Conservation (phyloP, 2,329 filamentous ascomycete species). For the Fusarium hostae region DNA sequence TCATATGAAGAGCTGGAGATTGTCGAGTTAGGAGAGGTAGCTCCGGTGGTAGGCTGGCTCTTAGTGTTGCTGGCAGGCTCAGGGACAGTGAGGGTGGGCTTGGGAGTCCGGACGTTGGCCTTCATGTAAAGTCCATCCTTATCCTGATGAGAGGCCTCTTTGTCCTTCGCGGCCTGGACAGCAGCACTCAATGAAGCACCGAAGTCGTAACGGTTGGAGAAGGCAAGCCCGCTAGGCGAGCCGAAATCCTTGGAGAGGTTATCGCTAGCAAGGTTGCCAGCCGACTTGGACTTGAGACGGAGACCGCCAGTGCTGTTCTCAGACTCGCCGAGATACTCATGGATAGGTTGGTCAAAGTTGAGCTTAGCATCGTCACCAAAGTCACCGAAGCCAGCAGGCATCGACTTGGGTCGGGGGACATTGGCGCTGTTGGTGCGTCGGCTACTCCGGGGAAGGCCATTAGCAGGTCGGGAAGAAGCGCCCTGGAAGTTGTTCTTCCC, state of each 20-base stretch:
- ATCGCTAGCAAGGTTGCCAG: slow-evolving; percentile 70
- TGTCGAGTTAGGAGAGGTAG: slow-evolving; percentile 63
- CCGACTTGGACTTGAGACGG: slow-evolving; percentile 77
- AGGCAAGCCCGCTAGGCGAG: slow-evolving; percentile 75
- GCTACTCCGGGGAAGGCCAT: slow-evolving; percentile 74
- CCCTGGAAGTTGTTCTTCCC: slow-evolving; percentile 66
- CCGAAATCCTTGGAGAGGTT: slow-evolving; percentile 63
- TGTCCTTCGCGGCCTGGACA: slow-evolving; percentile 77
- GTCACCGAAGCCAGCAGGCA: slow-evolving; percentile 73
- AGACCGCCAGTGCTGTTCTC: slow-evolving; percentile 65
- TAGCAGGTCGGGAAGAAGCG: slow-evolving; percentile 61
- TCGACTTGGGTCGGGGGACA: slow-evolving; percentile 63
- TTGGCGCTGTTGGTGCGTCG: slow-evolving; percentile 58
- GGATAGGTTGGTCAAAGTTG: slow-evolving; percentile 68
- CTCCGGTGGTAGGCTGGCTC: slow-evolving; percentile 46
- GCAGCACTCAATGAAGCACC: slow-evolving; percentile 89
- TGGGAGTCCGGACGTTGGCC: slow-evolving; percentile 51
- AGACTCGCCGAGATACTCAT: slow-evolving; percentile 73
- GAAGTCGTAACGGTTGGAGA: slow-evolving; percentile 96
- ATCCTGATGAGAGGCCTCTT: slow-evolving; percentile 68
- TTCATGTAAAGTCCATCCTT: slow-evolving; percentile 70
- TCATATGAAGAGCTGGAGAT: slow-evolving; percentile 92
- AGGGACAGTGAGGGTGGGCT: slow-evolving; percentile 43
- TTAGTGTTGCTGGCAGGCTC: slow-evolving; percentile 29
- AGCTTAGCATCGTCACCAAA: slow-evolving; percentile 72